Base-by-base conservation (phyloP, 805 yeast species). In the Wickerhamiella azymoides region DNA sequence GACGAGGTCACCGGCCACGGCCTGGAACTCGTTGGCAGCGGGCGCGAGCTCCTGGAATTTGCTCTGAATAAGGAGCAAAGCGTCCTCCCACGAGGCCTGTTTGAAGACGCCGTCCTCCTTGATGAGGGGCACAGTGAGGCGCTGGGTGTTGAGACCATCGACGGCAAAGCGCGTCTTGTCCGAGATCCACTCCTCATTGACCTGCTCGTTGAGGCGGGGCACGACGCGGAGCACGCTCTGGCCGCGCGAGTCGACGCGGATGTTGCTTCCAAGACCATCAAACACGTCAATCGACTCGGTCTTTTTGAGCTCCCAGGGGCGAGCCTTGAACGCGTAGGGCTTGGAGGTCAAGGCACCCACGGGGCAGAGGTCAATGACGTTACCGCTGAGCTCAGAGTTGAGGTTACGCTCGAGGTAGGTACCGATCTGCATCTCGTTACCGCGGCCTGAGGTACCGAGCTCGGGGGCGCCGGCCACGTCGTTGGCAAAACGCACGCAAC, bases 381-480 rank as follows among this genome's bases (percentile, higher is more conserved):
- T 84, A 59, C 94, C 94, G 40, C 88, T 79, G 68, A 84, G 67
- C 67, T 84, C 94, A 9, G 86, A 73, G 66, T 83, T 81, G 59
- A 84, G 74, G 63, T 83, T 83, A 66, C 86, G 73, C 65, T 83
- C 88, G 50, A 84, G 76, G 62, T 83, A 84, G 26, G 94, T 84
- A 54, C 94, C 94, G 58, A 84, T 84, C 68, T 84, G 93, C 79
- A 84, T 74, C 59, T 84, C 94, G 63, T 84, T 84, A 59, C 94
- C 94, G 66, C 94, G 80, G 50, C 94, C 94, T 36, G 88, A 62
- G 48, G 89, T 76, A 55, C 94, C 94, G 52, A 84, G 75, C 65
- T 84, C 94, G 14, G 94, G 85, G 35, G 94, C 92, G 52, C 94
- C 94, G 35, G 94, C 94, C 51, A 84, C 80, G 60, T 84, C 94